These are phyloP conservation scores for Hura crepitans DNA, from an alignment of 441 rosid genomes.

Conservation along the genomic window DNA sequence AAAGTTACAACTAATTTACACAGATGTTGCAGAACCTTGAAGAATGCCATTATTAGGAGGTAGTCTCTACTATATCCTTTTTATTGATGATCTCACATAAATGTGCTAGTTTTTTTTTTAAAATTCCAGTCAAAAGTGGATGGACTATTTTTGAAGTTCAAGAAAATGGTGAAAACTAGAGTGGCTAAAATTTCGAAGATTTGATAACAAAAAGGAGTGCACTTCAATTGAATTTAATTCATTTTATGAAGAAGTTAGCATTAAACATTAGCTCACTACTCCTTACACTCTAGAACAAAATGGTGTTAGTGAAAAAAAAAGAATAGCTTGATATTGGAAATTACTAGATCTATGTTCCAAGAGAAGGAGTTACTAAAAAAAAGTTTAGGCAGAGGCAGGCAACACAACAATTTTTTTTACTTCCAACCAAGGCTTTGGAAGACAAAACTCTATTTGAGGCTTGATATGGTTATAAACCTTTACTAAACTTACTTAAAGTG, in stretches of 20 bases:
- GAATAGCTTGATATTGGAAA: not conserved
- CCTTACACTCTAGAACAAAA: not conserved
- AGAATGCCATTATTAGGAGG: not conserved
- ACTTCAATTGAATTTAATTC: not conserved
- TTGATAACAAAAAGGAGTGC: not conserved
- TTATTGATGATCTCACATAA: not conserved
- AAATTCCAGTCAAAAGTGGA: not conserved
- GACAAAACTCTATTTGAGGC: not conserved
- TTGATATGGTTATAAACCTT: not conserved
- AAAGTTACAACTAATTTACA: not conserved
- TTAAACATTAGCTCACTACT: not conserved
- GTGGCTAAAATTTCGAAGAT: not conserved
- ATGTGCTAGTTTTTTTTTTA: not conserved
- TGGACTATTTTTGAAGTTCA: not conserved
- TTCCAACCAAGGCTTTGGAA: not conserved
- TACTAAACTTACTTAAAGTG: not conserved
- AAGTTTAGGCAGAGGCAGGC: not conserved
- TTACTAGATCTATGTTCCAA: not conserved
- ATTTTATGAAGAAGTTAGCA: not conserved
- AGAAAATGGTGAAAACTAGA: not conserved
- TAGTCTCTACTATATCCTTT: not conserved
- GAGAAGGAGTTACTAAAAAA: not conserved
- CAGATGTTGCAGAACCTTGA: accelerated
- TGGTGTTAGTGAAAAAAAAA: not conserved
- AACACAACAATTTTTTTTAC: not conserved